Evolutionary conservation across 495 filamentous ascomycete species (phyloP).

Genomic region (Margaritispora aquatica): DNA sequence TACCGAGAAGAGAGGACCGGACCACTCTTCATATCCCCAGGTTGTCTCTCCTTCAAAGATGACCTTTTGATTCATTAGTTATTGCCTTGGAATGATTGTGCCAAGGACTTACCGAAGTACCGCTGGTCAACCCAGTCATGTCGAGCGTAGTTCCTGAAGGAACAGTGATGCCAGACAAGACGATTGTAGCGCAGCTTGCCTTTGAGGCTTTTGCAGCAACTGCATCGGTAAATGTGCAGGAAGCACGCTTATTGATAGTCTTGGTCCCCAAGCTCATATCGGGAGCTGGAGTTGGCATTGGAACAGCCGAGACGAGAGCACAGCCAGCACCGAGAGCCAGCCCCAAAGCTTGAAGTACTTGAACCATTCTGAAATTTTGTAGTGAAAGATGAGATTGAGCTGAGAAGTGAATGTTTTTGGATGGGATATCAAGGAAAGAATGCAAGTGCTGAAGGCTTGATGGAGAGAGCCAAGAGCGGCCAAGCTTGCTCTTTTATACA

Average conservation of each 20-base stretch:
- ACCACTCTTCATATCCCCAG: slow-evolving; percentile 45
- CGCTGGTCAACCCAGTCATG: slow-evolving; percentile 34
- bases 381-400: not conserved
- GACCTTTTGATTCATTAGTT: slow-evolving; percentile 25
- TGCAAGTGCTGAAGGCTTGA: not conserved
- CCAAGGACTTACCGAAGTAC: slow-evolving; percentile 40
- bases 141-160: slow-evolving; percentile 43
- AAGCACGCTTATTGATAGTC: slow-evolving; percentile 17
- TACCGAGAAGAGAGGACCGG: slow-evolving; percentile 41
- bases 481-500: not conserved
- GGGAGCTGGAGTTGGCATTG: slow-evolving; percentile 17
- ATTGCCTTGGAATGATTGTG: not conserved
- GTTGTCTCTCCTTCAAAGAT: slow-evolving; percentile 47
- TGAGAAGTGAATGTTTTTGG: not conserved
- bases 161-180: slow-evolving; percentile 36
- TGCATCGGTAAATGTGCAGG: slow-evolving; percentile 38
- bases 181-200: slow-evolving; percentile 39
- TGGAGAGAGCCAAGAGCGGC: not conserved
- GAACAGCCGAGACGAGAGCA: slow-evolving; percentile 11
- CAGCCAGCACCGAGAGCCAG: slow-evolving; percentile 15
- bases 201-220: slow-evolving; percentile 33
- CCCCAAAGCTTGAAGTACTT: slow-evolving; percentile 13
- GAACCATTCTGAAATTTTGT: slow-evolving; percentile 13
- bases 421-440: not conserved
- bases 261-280: slow-evolving; percentile 6